Evolutionary conservation across 306 rosid genomes (phyloP).

Genomic region (Cyamopsis tetragonoloba): DNA sequence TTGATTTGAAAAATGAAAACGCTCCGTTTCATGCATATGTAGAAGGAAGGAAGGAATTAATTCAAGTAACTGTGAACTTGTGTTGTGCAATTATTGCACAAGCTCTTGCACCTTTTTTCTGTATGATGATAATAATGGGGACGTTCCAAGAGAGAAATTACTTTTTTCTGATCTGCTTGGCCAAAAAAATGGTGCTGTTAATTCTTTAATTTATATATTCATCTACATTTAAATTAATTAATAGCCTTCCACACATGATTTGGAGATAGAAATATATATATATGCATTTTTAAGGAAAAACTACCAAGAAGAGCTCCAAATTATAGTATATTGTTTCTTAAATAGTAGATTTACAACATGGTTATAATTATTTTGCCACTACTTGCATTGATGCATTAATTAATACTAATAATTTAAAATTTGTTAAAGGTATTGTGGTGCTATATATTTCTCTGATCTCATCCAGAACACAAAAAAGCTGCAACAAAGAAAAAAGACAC

Average conservation of each 20-base stretch:
- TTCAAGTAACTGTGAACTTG: constrained; percentile 33
- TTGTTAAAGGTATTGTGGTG: constrained; percentile 41
- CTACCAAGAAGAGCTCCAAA: neutral
- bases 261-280: neutral
- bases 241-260: neutral
- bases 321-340: neutral
- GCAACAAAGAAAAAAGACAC: constrained; percentile 41
- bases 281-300: neutral
- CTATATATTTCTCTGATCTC: constrained; percentile 32
- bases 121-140: constrained; percentile 6
- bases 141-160: neutral
- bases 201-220: constrained; percentile 13
- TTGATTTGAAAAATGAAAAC: no score
- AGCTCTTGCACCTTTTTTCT: constrained; percentile 41
- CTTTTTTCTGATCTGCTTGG: neutral
- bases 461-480: constrained; percentile 48
- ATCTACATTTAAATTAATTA: no score
- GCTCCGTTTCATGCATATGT: constrained; percentile 30
- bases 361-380: constrained; percentile 51
- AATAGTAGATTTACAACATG: constrained; percentile 26
- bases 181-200: neutral
- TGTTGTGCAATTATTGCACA: constrained; percentile 48
- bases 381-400: constrained; percentile 5
- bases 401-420: constrained; percentile 26
- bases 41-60: constrained; percentile 27